These are phyloP conservation scores for Euphorbia lathyris DNA, from an alignment of 345 rosid genomes.

Conservation along the genomic window DNA sequence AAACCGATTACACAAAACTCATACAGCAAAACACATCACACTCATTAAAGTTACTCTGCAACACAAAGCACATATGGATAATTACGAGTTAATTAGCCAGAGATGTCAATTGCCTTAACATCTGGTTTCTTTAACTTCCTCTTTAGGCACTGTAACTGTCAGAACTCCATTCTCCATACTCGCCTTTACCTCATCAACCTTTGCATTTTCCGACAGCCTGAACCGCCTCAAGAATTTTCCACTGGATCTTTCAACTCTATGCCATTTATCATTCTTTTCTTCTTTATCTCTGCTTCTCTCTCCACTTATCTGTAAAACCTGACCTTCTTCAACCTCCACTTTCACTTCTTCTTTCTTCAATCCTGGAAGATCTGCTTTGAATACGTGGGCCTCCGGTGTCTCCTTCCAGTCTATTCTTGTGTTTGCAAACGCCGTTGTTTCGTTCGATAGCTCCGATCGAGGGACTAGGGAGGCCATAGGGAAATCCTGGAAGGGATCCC, in stretches of 20 bases:
- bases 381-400: conserved; percentile 1
- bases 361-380: conserved; percentile 3
- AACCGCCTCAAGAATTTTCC: neutral
- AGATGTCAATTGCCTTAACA: neutral
- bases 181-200: neutral
- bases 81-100: too few species aligned
- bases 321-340: neutral
- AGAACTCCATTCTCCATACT: neutral
- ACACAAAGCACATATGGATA: too few species aligned
- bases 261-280: neutral
- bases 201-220: neutral
- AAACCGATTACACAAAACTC: too few species aligned
- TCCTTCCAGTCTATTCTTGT: conserved; percentile 8
- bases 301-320: conserved; percentile 5
- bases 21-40: neutral
- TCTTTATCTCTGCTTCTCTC: neutral
- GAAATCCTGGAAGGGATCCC: conserved; percentile 17
- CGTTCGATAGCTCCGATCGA: neutral
- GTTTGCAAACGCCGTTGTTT: neutral
- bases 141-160: neutral
- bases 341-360: conserved; percentile 8
- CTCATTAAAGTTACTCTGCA: too few species aligned
- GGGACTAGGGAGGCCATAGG: neutral
- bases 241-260: neutral
- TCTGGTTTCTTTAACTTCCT: neutral